A percentile compares a stretch with the other conserved stretches of the same genome.
Conservation (phyloP, 2,329 filamentous ascomycete genomes). For the Dothistroma pini region DNA sequence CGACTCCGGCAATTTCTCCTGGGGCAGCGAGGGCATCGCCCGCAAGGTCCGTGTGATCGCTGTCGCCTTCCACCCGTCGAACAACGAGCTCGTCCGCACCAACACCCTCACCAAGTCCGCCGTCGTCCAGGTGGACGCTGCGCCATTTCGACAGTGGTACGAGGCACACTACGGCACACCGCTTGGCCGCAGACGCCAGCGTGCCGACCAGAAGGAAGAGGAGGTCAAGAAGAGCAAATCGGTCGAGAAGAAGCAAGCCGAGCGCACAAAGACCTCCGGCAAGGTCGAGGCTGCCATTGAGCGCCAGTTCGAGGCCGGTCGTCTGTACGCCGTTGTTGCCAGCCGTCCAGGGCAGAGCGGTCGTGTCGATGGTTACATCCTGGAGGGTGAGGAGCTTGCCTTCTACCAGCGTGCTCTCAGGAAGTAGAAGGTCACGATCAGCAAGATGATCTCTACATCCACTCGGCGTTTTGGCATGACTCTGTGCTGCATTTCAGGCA, state of each 20-base stretch:
- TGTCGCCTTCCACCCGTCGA: slow-evolving; percentile 98
- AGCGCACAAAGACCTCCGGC: slow-evolving; percentile 73
- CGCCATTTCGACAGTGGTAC: slow-evolving; percentile 99
- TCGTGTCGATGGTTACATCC: slow-evolving; percentile 93
- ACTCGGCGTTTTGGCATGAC: slow-evolving; percentile 26
- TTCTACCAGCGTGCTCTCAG: slow-evolving; percentile 99
- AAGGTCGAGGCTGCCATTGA: slow-evolving; percentile 92
- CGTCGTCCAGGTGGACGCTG: slow-evolving; percentile 97
- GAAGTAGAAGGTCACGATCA: slow-evolving; percentile 69
- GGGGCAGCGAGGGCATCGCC: slow-evolving; percentile 95
- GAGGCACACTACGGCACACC: slow-evolving; percentile 97
- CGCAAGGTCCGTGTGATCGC: slow-evolving; percentile 99
- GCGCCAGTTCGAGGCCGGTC: slow-evolving; percentile 99
- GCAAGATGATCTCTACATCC: slow-evolving; percentile 9
- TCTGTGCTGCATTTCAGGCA: slow-evolving; percentile 20
- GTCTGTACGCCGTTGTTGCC: slow-evolving; percentile 88
- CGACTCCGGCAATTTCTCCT: slow-evolving; percentile 98
- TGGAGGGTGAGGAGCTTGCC: slow-evolving; percentile 98
- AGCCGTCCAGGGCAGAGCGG: slow-evolving; percentile 96
- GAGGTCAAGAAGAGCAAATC: slow-evolving; percentile 90
- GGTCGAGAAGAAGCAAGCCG: slow-evolving; percentile 94
- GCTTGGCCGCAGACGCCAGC: slow-evolving; percentile 86
- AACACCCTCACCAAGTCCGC: slow-evolving; percentile 99
- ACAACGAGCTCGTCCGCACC: slow-evolving; percentile 99
- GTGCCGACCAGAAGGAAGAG: slow-evolving; percentile 59